Percentiles rank a stretch among this genome's conserved stretches.
Evolutionary conservation across 2,329 filamentous ascomycete genomes (phyloP).

Genomic region (Penicillium sp.): DNA sequence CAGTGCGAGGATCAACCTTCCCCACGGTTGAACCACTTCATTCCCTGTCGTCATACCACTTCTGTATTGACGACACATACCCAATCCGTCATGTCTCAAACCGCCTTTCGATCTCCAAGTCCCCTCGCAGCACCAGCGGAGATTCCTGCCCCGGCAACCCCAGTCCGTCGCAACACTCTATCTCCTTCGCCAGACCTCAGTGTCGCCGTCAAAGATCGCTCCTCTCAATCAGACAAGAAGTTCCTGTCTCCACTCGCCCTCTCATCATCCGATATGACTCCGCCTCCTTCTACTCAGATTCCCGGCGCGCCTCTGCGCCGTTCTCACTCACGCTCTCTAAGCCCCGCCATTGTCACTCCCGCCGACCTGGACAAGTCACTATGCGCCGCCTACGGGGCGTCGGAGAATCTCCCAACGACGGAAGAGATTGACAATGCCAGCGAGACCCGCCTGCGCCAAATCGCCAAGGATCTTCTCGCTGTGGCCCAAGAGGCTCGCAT

Average conservation of each 20-base stretch:
- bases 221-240: conserved; percentile 42
- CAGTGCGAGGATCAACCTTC: conserved; percentile 33
- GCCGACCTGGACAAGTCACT: conserved; percentile 55
- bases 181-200: conserved; percentile 47
- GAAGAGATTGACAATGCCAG: conserved; percentile 61
- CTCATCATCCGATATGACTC: conserved; percentile 63
- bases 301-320: conserved; percentile 51
- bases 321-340: conserved; percentile 40
- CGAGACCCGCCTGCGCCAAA: conserved; percentile 59
- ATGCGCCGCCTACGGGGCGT: conserved; percentile 49
- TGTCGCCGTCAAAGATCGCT: conserved; percentile 39
- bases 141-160: conserved; percentile 45
- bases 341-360: conserved; percentile 51
- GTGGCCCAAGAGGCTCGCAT: conserved; percentile 73
- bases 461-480: conserved; percentile 60
- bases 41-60: conserved; percentile 18
- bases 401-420: conserved; percentile 53
- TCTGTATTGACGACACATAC: conserved; percentile 10
- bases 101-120: conserved; percentile 39
- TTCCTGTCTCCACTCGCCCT: conserved; percentile 52
- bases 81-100: conserved; percentile 41
- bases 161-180: conserved; percentile 39
- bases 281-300: conserved; percentile 67
- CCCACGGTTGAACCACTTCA: conserved; percentile 21
- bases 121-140: conserved; percentile 48